These are phyloP conservation scores for Pneumocystis canis DNA, from an alignment of 1,139 yeast genomes.

Conservation along the genomic window DNA sequence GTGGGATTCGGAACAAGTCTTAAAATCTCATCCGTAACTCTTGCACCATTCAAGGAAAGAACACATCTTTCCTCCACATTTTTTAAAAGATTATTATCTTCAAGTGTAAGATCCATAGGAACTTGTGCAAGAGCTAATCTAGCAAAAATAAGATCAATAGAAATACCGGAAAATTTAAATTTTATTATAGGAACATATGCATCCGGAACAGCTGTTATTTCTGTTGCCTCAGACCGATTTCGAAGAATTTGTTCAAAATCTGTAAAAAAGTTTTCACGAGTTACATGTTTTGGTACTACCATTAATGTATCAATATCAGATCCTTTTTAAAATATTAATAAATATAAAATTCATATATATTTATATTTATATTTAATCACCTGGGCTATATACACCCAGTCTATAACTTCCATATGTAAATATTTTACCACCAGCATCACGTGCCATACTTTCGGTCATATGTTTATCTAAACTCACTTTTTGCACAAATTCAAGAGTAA, in stretches of 20 bases:
- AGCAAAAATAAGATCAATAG: conserved; percentile 81
- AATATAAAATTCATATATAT: background rate
- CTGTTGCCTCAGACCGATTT: conserved; percentile 66
- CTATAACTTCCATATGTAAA: conserved; percentile 91
- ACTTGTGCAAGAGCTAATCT: conserved; percentile 67
- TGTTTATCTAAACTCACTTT: conserved; percentile 64
- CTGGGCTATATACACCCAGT: conserved; percentile 87
- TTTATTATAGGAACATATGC: conserved; percentile 93
- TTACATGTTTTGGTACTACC: conserved; percentile 92
- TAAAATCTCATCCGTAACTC: conserved; percentile 91
- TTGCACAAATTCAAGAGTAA: conserved; percentile 69
- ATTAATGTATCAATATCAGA: conserved; percentile 92
- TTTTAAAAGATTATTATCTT: conserved; percentile 68
- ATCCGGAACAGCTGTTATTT: conserved; percentile 84
- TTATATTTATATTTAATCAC: background rate
- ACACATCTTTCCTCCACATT: conserved; percentile 84
- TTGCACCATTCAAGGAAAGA: conserved; percentile 81
- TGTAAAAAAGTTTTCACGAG: conserved; percentile 72
- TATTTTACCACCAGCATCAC: conserved; percentile 91
- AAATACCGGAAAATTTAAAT: conserved; percentile 71
- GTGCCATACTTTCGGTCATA: conserved; percentile 96
- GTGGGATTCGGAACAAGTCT: conserved; percentile 82
- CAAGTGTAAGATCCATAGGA: conserved; percentile 55
- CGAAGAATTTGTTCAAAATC: conserved; percentile 58
- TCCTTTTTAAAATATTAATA: conserved; percentile 30